Conservation (phyloP, 441 rosid species). For the Populus hybrid region DNA sequence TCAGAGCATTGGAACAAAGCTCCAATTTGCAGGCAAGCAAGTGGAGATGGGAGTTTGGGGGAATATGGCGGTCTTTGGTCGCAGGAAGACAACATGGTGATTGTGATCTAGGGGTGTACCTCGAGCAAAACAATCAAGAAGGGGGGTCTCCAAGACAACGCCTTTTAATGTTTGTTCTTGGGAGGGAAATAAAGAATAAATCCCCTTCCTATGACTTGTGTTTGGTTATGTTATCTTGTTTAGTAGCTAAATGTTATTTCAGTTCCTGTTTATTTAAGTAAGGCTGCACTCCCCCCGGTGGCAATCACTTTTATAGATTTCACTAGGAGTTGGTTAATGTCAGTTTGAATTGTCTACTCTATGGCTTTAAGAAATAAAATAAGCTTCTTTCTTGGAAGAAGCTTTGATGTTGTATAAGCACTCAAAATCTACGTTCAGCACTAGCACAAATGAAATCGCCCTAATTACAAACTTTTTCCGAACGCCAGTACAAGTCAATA, state of each 20-base stretch:
- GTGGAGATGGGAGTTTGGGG: conserved; percentile 23
- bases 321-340: conserved; percentile 22
- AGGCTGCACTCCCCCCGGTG: conserved; percentile 12
- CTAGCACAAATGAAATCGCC: background rate
- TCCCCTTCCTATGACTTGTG: conserved; percentile 2
- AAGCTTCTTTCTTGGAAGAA: background rate
- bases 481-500: background rate
- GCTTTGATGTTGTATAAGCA: background rate
- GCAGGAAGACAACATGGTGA: conserved; percentile 21
- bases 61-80: conserved; percentile 22
- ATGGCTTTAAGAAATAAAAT: conserved; percentile 10
- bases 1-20: conserved; percentile 15
- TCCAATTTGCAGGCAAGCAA: conserved; percentile 30
- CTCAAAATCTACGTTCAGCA: background rate
- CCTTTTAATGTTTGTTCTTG: conserved; percentile 53
- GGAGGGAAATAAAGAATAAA: conserved; percentile 22
- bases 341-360: conserved; percentile 6
- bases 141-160: conserved; percentile 40
- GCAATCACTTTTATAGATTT: conserved; percentile 37
- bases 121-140: conserved; percentile 1
- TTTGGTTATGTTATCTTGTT: conserved; percentile 5
- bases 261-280: conserved; percentile 10
- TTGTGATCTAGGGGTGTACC: conserved; percentile 10
- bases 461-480: background rate
- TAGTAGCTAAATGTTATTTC: conserved; percentile 2